Evolutionary conservation across 805 yeast species (phyloP).

Genomic region (Barnettozyma pratensis): DNA sequence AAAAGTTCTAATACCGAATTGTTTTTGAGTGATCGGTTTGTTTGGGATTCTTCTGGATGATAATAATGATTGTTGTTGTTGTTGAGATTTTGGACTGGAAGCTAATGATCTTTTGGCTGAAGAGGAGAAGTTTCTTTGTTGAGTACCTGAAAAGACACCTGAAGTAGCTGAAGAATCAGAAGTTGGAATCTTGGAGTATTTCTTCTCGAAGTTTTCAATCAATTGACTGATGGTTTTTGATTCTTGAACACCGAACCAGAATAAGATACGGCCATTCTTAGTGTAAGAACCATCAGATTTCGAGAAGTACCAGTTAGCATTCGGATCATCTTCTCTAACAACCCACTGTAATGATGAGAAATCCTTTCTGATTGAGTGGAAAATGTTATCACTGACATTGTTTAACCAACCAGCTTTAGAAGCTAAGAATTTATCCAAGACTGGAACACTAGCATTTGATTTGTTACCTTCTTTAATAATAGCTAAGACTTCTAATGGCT

Average conservation of each 20-base stretch:
- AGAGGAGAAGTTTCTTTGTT: slow-evolving; percentile 48
- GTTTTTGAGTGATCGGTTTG: slow-evolving; percentile 17
- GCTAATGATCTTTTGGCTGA: neutral
- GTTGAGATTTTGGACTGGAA: neutral
- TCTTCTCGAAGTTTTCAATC: slow-evolving; percentile 49
- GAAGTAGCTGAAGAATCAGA: slow-evolving; percentile 30
- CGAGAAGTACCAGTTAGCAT: slow-evolving; percentile 85
- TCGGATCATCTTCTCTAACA: slow-evolving; percentile 84
- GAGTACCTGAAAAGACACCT: slow-evolving; percentile 38
- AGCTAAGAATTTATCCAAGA: slow-evolving; percentile 79
- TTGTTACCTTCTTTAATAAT: slow-evolving; percentile 56
- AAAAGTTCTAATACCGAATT: slow-evolving; percentile 25
- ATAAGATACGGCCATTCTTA: slow-evolving; percentile 81
- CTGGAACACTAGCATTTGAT: slow-evolving; percentile 44
- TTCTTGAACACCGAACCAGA: slow-evolving; percentile 87
- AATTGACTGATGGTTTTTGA: slow-evolving; percentile 57
- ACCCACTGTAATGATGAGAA: slow-evolving; percentile 77
- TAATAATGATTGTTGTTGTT: too few species aligned
- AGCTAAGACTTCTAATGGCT: slow-evolving; percentile 91
- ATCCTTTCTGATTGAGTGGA: slow-evolving; percentile 74
- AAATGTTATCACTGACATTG: slow-evolving; percentile 92
- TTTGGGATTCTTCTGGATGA: slow-evolving; percentile 25
- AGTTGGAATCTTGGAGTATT: slow-evolving; percentile 28
- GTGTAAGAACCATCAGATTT: slow-evolving; percentile 93
- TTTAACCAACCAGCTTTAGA: slow-evolving; percentile 94